Evolutionary conservation across 139 green algal species (phyloP).

Genomic region (Zygnema cylindricum): DNA sequence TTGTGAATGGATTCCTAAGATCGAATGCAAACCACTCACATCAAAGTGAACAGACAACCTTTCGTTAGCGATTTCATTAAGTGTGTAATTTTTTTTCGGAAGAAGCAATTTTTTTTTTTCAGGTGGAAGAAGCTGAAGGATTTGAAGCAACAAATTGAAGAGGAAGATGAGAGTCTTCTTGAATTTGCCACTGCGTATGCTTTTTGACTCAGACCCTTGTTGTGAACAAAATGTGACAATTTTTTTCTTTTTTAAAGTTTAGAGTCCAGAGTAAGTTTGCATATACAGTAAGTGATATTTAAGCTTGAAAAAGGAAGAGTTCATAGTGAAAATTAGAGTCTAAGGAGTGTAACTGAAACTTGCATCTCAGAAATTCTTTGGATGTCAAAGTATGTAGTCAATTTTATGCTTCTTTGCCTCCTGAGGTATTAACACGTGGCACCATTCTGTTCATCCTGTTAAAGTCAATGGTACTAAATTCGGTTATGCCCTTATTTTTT

Average conservation of each 20-base stretch:
- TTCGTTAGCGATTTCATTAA: no score
- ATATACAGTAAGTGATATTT: no score
- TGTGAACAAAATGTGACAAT: not conserved
- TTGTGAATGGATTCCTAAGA: no score
- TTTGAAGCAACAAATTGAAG: constrained; percentile 16
- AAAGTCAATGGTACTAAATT: no score
- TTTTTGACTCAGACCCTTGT: not conserved
- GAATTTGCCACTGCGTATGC: constrained; percentile 38
- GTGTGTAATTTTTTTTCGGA: not conserved
- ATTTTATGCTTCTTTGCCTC: no score
- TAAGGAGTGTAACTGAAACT: not conserved
- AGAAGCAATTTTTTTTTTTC: not conserved
- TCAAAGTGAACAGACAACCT: no score
- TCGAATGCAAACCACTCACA: no score
- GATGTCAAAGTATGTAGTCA: not conserved
- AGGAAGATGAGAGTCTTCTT: constrained; percentile 3
- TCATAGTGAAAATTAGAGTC: not conserved
- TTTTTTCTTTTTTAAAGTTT: not conserved
- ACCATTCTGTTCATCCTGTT: no score
- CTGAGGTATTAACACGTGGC: no score
- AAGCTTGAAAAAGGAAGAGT: no score
- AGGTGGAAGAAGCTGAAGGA: constrained; percentile 27
- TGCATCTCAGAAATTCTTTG: not conserved
- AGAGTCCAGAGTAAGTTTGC: no score
- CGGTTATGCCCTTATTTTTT: no score